These are phyloP conservation scores for Russula olivacea DNA, from an alignment of 768 basidiomycete genomes.

Conservation along the genomic window DNA sequence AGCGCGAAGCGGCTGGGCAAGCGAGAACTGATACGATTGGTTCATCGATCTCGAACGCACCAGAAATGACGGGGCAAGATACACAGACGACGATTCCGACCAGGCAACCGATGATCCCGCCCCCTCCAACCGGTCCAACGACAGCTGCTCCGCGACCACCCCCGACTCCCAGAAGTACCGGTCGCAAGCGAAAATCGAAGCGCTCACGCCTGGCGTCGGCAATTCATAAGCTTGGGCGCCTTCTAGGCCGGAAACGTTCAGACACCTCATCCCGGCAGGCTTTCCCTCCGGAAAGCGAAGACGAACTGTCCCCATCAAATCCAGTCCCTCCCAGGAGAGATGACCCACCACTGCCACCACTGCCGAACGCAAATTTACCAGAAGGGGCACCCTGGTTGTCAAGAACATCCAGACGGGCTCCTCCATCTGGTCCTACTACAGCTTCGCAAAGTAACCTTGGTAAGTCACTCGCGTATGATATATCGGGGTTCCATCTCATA, in stretches of 20 bases:
- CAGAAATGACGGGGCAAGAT: conserved; percentile 3
- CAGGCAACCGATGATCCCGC: neutral
- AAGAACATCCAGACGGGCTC: neutral
- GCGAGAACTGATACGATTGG: conserved; percentile 28
- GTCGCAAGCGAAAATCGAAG: conserved; percentile 20
- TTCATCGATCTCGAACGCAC: conserved; percentile 16
- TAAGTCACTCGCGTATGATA: conserved; percentile 22
- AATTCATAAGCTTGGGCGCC: conserved; percentile 10
- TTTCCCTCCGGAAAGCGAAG: neutral
- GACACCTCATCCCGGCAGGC: neutral
- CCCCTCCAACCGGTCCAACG: neutral
- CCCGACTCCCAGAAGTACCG: neutral
- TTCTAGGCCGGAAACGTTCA: conserved; percentile 10
- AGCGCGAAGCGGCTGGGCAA: conserved; percentile 52
- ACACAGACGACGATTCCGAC: conserved; percentile 9
- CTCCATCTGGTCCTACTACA: conserved; percentile 27
- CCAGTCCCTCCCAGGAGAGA: neutral
- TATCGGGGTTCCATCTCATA: neutral
- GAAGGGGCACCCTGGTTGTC: neutral
- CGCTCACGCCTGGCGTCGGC: conserved; percentile 12
- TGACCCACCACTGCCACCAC: neutral
- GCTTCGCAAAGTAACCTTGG: conserved; percentile 43
- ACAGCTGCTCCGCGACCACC: neutral
- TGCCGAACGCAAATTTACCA: neutral
- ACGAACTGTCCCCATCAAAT: neutral